Evolutionary conservation across 78 protist species (phyloP), one percentile per base, ranked within the genome.

Genomic region (Cyanophora paradoxa): DNA sequence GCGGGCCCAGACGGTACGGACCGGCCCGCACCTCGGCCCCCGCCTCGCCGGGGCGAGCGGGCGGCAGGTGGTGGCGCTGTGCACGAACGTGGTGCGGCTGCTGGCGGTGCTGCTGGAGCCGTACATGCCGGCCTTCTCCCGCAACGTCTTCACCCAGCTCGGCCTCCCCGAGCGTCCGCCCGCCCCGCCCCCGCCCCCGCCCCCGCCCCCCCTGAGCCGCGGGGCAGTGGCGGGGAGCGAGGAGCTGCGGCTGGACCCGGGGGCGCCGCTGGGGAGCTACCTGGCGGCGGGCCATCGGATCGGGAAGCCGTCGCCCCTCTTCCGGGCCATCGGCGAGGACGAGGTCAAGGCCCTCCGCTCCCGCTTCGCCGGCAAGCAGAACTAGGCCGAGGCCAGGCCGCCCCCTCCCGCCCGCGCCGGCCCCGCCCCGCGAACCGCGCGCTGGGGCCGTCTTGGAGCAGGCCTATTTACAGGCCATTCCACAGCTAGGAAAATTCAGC

Each of bases 71-170:
- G 76, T 28, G 90, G 79, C 36, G 65, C 86, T 39, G 64, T 83
- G 28, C 20, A 50, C 58, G 40, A 72, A 84, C 36, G 37, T 71
- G 14, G 65, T 77, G 13, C 42, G 70, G 26, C 2, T 87, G 8
- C 56, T 88, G 57, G 82, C 90, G 19, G 71, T 78, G 22, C 0
- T 88, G 34, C 30, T 81, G 3, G 85, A 86, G 50, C 92, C 92
- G 54, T 88, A 75, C 65, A 62, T 87, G 19, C 92, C 87, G 36
- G n/a, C 50, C 22, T 39, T 85, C 66, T 28, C 88, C 8, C 20
- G 20, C 17, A 4, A 31, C 39, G 17, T 58, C 14, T 16, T 61
- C 37, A 8, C 44, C 4, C 44, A 4, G 44, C 44, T 8, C 44
- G 44, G 44, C 44, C 8, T 8, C 19, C 44, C 7, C 92, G 90